Evolutionary conservation across 306 rosid genomes (phyloP), one percentile per base, ranked within the genome.

Genomic region (Dryas alaskensis): DNA sequence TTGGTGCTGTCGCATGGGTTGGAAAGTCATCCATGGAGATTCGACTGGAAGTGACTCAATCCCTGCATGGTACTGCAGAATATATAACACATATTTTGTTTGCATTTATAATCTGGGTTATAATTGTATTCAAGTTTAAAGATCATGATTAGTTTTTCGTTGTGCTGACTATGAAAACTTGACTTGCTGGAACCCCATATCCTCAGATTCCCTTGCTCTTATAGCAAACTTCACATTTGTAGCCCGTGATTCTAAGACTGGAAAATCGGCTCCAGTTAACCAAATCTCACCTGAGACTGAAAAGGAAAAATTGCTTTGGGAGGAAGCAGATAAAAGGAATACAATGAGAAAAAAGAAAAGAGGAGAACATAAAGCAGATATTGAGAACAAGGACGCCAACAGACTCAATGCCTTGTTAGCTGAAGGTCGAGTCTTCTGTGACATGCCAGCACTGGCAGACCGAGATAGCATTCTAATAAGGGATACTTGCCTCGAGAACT

Each of bases 381-480:
- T 49, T 22, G 88, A 67, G 68, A 65, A 71, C 22, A 67, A 69
- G 62, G 82, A 89, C 76, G 59, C 22, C 48, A 73, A 76, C 22
- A 86, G 92, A 80, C 83, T 92, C 44, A 63, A 75, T 68, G 87
- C 87, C 54, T 79, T 92, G 74, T 76, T 92, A 88, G 81, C 92
- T 0, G 96, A 88, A 85, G 96, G 96, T 65, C 85, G 93, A 62
- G 67, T 92, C 52, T 92, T 89, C 68, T 50, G 79, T 43, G 96
- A 89, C 82, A 83, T 92, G 97, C 97, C 97, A 1, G 97, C 97
- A 59, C 82, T 92, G 84, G 97, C 96, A 22, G 82, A 92, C 82
- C 82, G 97, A 72, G 85, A 89, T 76, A 92, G 97, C 86, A 88
- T 92, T 85, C 89, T 92, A 13, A 82, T 92, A 50, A 67, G 77